Evolutionary conservation across 768 basidiomycete species (phyloP).

Genomic region (Boletus sensibilis): DNA sequence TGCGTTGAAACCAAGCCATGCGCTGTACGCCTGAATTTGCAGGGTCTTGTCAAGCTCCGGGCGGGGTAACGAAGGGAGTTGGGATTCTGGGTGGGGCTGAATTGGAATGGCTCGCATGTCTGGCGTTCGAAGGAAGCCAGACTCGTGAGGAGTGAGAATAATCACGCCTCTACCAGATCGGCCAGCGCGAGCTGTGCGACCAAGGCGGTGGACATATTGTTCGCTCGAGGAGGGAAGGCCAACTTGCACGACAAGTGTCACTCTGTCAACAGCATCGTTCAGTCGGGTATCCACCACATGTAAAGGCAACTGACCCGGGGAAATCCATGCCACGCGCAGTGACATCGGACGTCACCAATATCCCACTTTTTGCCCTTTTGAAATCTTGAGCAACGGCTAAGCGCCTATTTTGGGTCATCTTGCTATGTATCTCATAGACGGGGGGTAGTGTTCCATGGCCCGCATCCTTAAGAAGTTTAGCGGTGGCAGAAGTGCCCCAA

Average conservation of each 20-base stretch:
- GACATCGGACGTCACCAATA: conserved; percentile 56
- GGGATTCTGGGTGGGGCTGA: conserved; percentile 28
- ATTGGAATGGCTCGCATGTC: conserved; percentile 44
- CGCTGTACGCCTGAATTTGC: conserved; percentile 52
- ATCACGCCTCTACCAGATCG: conserved; percentile 58
- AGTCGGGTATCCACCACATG: not conserved
- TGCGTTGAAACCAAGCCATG: conserved; percentile 60
- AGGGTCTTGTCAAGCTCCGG: conserved; percentile 34
- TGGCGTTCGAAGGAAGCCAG: conserved; percentile 43
- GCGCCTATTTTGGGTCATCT: conserved; percentile 50
- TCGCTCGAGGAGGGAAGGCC: conserved; percentile 69
- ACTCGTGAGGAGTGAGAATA: conserved; percentile 52
- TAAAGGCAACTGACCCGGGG: conserved; percentile 42
- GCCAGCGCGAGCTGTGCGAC: conserved; percentile 76
- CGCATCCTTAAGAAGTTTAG: conserved; percentile 35
- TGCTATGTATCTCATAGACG: conserved; percentile 56
- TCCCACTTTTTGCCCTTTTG: conserved; percentile 40
- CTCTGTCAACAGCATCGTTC: conserved; percentile 32
- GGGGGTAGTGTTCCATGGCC: conserved; percentile 32
- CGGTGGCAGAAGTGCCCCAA: conserved; percentile 47
- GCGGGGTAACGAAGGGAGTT: conserved; percentile 25
- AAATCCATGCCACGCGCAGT: conserved; percentile 70
- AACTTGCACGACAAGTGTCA: conserved; percentile 59
- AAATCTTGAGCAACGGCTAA: conserved; percentile 51
- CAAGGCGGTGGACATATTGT: conserved; percentile 79